Evolutionary conservation across 345 rosid species (phyloP).

Genomic region (Corchorus olitorius): DNA sequence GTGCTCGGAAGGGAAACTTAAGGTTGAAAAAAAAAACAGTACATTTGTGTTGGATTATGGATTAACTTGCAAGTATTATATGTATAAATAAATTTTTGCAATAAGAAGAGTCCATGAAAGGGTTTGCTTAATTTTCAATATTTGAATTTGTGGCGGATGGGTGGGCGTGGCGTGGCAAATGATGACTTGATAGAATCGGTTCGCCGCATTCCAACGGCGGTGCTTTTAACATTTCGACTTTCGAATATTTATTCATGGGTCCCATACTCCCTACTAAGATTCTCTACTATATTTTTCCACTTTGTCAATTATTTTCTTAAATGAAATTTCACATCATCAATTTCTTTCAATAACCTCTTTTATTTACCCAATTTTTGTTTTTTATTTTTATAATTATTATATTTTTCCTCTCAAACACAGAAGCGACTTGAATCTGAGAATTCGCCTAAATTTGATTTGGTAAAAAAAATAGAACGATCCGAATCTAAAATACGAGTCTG

Average conservation of each 20-base stretch:
- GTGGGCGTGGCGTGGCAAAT: slow-evolving; percentile 1
- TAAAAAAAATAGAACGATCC: too few relatives aligned
- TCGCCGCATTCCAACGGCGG: slow-evolving; percentile 43
- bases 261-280: slow-evolving; percentile 22
- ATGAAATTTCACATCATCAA: not conserved
- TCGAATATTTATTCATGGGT: slow-evolving; percentile 13
- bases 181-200: slow-evolving; percentile 18
- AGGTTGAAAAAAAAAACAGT: too few relatives aligned
- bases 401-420: too few relatives aligned
- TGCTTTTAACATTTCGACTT: slow-evolving; percentile 19
- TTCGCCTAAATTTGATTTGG: too few relatives aligned
- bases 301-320: not conserved
- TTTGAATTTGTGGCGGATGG: not conserved
- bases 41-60: too few relatives aligned
- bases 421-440: too few relatives aligned
- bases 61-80: too few relatives aligned
- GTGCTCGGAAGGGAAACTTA: too few relatives aligned
- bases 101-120: not conserved
- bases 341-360: not conserved
- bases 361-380: not conserved
- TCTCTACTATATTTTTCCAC: not conserved
- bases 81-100: too few relatives aligned
- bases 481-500: too few relatives aligned
- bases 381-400: not conserved
- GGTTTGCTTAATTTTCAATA: not conserved